Evolutionary conservation across 1,284 basidiomycete species (phyloP), one percentile per base, ranked within the genome.

Genomic region (Porodaedalea pini): DNA sequence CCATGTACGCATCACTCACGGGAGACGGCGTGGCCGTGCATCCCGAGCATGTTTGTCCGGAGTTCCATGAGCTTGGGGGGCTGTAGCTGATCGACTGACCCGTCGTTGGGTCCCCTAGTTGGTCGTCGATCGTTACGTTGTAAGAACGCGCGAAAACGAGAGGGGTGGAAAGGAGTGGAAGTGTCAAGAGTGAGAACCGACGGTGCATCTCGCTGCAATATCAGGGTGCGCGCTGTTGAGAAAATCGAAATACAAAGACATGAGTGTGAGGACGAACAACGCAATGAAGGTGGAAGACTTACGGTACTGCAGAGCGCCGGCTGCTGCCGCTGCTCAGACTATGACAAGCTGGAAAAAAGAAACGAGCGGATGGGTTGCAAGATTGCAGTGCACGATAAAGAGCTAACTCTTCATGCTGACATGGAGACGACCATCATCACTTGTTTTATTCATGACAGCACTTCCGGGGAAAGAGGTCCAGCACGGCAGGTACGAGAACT

Each of bases 111-210:
- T 59, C 57, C 11, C 52, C 52, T 8, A 49, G 21, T 23, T 51
- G 50, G 44, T 59, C 57, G 40, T 59, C 57, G 19, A 59, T 54
- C 13, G 52, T 49, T 6, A 59, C 48, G 45, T 59, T 59, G 37
- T 52, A 43, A 29, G 51, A 52, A 27, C 36, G 51, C 15, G 51
- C 51, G 36, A 41, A 23, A 32, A 29, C 37, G 32, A 40, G 37
- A 13, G 37, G 25, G n/a, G 25, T 19, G 25, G 51, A 52, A 43
- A 52, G 19, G 40, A 40, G 21, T 41, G 40, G 23, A 41, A 52
- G 19, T 17, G 40, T 19, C 10, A 52, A 19, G 37, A 41, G 21
- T 32, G n/a, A 21, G 10, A 37, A 31, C 36, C n/a, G 51, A 29
- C 15, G 19, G 32, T 32, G 37, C 40, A 43, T 43, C 34, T 39